Base-by-base conservation (phyloP, 1,284 basidiomycete species). In the Microstroma glucosiphilum region DNA sequence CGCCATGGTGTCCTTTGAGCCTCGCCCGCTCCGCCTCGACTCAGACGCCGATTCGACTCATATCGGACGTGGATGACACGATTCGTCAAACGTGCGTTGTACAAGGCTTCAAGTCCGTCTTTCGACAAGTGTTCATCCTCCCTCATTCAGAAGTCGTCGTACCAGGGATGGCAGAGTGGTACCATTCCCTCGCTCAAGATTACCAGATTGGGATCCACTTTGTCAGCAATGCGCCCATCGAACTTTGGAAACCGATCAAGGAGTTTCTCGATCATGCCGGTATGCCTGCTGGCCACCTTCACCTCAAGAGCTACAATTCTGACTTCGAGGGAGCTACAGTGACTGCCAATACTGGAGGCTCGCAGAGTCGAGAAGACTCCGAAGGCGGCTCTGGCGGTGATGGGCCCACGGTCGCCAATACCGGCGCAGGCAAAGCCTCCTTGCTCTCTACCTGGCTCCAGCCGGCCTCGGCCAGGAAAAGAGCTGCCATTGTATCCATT, bases 21-120 rank as follows among this genome's bases (percentile, higher is more conserved):
- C 55, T 73, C 17, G 70, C 40, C 62, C 60, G 41, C 6, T 53
- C 1, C 64, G 68, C 15, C 48, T 37, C 30, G 30, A 9, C 30
- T 37, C 30, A 37, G 30, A 61, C 40, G 65, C 71, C 13, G 59
- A 74, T 91, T 13, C 86, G 90, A 8, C 84, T 96, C 60, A 88
- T 96, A 40, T 93, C 90, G 0, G 93, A 97, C 75, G 88, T 97
- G 53, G 93, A 97, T 78, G 93, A 97, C 78, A 97, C 93, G 0
- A 84, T 96, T 25, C 30, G 56, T 57, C 70, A 76, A 56, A 80
- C 80, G 1, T 74, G 79, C 40, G 78, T 81, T 2, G 65, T 79
- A 0, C 72, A 69, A 7, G 79, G 80, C 6, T 73, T 76, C 13
- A 74, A 75, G 64, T 65, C 80, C 30, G 77, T 79, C 37, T 67